These are phyloP conservation scores for Trichosanthes cucumerina DNA, from an alignment of 306 rosid species.

Conservation along the genomic window DNA sequence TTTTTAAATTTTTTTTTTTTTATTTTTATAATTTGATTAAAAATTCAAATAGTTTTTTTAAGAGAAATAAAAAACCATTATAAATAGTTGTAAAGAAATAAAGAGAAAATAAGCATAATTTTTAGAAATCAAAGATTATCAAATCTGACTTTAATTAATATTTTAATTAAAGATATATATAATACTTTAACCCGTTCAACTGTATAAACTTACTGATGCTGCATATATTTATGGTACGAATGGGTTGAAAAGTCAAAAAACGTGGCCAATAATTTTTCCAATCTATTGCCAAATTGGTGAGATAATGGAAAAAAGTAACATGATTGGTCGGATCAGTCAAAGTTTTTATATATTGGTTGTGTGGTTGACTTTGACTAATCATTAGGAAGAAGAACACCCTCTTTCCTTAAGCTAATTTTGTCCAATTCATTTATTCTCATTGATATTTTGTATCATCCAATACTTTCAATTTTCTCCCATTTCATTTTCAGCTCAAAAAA, in stretches of 20 bases:
- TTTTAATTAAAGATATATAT: too few species aligned
- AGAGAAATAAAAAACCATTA: too few species aligned
- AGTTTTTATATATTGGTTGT: background rate
- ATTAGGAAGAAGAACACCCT: background rate
- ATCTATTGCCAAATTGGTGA: background rate
- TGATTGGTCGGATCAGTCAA: constrained; percentile 2
- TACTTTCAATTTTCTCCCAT: background rate
- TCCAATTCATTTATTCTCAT: background rate
- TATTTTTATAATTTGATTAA: too few species aligned
- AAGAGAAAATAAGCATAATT: too few species aligned
- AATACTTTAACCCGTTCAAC: too few species aligned
- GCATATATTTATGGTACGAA: background rate
- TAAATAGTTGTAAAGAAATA: too few species aligned
- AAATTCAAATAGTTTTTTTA: too few species aligned
- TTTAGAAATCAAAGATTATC: too few species aligned
- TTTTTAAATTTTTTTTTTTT: too few species aligned
- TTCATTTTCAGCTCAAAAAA: background rate
- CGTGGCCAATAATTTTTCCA: background rate
- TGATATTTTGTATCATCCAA: background rate
- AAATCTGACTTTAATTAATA: too few species aligned
- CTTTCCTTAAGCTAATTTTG: background rate
- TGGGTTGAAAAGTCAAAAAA: constrained; percentile 1
- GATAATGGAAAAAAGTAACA: background rate
- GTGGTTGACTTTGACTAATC: constrained; percentile 1
- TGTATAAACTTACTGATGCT: too few species aligned